Evolutionary conservation across 768 basidiomycete species (phyloP), one percentile per base, ranked within the genome.

Genomic region (Tubosaeta brunneosetosa): DNA sequence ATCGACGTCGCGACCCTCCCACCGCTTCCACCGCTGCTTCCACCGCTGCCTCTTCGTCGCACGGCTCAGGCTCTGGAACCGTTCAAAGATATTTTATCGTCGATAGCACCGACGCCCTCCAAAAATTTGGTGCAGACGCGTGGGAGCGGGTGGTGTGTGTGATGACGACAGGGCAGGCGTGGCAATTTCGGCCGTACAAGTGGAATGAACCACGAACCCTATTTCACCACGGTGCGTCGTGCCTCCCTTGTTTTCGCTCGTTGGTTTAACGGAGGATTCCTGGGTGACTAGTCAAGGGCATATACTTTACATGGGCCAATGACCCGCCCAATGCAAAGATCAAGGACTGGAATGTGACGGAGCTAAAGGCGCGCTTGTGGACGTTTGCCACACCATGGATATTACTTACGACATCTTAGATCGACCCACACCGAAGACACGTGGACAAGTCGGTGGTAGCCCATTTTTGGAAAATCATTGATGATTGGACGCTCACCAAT

Each of bases 61-160:
- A 57, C 2, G 49, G 64, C 1, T 69, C 76, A 7, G 47, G 37
- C 1, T 14, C 54, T 0, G 60, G 62, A 6, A 63, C 55, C 14
- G 77, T 74, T 1, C 81, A 82, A 14, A 74, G 84, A 37, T 97
- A 94, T 65, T 88, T 88, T 59, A 83, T 97, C 8, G 88, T 99
- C 32, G 94, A 99, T 68, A 86, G 87, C 19, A 88, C 90, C 0
- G 95, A 99, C 61, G 93, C 95, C 1, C 73, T 99, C 22, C 79
- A 82, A 32, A 97, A 97, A 71, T 94, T 99, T 58, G 89, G 88
- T 5, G 77, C 87, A 4, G 94, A 97, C 55, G 88, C 92, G 2
- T 97, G 95, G 94, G 94, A 97, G 51, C 82, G 95, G 34, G 97
- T 99, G 5, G 87, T 97, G 4, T 97, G 94, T 59, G 95, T 99